Percentiles rank a stretch among this genome's conserved stretches.
Conservation (phyloP, 23 red algal genomes). For the Porphyridium purpureum region DNA sequence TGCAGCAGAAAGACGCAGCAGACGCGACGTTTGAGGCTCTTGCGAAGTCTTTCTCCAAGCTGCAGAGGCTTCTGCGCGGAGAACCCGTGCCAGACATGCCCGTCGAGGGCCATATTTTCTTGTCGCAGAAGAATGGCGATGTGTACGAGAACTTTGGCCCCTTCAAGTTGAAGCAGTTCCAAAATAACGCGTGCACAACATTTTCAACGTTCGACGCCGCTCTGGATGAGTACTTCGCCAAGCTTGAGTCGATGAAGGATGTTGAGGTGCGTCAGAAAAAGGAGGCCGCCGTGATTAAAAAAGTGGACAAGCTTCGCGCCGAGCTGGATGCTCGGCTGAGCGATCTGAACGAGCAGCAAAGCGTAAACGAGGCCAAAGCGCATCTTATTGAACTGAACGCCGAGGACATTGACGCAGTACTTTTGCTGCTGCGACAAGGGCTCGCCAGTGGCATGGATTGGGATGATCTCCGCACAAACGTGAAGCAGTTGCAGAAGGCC, state of each 20-base stretch:
- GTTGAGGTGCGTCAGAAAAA: conserved; percentile 28
- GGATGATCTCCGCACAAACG: conserved; percentile 67
- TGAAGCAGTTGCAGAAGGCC: conserved; percentile 57
- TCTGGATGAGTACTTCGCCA: conserved; percentile 73
- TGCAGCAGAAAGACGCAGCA: conserved; percentile 5
- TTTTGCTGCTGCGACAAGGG: conserved; percentile 49
- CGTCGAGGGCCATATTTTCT: conserved; percentile 3
- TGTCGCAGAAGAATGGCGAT: neutral
- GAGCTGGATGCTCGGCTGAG: conserved; percentile 56
- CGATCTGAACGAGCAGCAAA: conserved; percentile 30
- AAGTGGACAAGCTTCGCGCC: conserved; percentile 45
- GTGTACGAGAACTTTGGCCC: conserved; percentile 42
- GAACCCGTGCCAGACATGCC: neutral
- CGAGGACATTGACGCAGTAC: conserved; percentile 63
- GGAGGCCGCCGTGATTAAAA: conserved; percentile 33
- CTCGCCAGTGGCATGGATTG: conserved; percentile 61
- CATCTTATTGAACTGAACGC: conserved; percentile 60
- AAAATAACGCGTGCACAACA: conserved; percentile 2
- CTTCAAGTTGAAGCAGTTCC: conserved; percentile 46
- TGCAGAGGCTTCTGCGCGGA: neutral
- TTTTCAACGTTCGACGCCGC: conserved; percentile 86
- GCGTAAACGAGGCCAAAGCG: conserved; percentile 22
- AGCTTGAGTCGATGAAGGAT: conserved; percentile 29
- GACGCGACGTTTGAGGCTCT: conserved; percentile 8
- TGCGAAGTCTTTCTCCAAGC: neutral